A percentile compares a stretch with the other conserved stretches of the same genome.
Evolutionary conservation across 192 early-diverging fungal species (phyloP).

Genomic region (Coemansia sp.): DNA sequence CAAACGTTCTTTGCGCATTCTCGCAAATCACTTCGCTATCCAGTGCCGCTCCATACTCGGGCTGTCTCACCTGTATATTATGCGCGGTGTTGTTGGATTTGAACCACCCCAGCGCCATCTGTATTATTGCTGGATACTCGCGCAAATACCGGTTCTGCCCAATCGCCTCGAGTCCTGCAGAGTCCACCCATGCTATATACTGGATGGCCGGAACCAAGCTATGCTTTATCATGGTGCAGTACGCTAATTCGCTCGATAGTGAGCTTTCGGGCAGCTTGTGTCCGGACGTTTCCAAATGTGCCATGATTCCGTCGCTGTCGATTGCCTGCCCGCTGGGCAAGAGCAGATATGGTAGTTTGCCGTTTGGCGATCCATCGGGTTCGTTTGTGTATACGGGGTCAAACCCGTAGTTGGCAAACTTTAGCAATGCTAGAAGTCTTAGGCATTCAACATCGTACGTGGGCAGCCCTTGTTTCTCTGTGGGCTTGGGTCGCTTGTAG

Average conservation of each 20-base stretch:
- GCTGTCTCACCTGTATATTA: constrained; percentile 8
- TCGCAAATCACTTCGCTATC: constrained; percentile 37
- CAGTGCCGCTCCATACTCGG: constrained; percentile 33
- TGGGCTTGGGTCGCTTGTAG: constrained; percentile 4
- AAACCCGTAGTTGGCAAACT: constrained; percentile 32
- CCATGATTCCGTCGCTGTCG: constrained; percentile 5
- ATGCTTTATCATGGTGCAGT: constrained; percentile 21
- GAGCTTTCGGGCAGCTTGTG: constrained; percentile 3
- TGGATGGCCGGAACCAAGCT: constrained; percentile 29
- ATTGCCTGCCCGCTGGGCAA: constrained; percentile 29
- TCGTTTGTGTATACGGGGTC: constrained; percentile 27
- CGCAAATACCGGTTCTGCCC: constrained; percentile 15
- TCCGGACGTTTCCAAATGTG: constrained; percentile 10
- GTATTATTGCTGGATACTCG: constrained; percentile 15
- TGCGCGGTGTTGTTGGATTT: constrained; percentile 1
- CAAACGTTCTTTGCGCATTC: constrained; percentile 28
- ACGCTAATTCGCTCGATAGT: constrained; percentile 17
- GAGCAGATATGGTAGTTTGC: constrained; percentile 32
- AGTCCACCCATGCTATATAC: constrained; percentile 41
- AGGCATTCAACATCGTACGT: constrained; percentile 35
- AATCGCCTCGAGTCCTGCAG: constrained; percentile 16
- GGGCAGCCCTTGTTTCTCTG: constrained; percentile 2
- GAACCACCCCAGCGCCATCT: constrained; percentile 20
- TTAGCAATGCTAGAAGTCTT: constrained; percentile 22
- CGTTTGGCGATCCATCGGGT: constrained; percentile 38